A percentile compares a stretch with the other conserved stretches of the same genome.
phyloP scores from a whole-genome alignment of 2,329 filamentous ascomycete species.

The Fusarium temperatum region DNA sequence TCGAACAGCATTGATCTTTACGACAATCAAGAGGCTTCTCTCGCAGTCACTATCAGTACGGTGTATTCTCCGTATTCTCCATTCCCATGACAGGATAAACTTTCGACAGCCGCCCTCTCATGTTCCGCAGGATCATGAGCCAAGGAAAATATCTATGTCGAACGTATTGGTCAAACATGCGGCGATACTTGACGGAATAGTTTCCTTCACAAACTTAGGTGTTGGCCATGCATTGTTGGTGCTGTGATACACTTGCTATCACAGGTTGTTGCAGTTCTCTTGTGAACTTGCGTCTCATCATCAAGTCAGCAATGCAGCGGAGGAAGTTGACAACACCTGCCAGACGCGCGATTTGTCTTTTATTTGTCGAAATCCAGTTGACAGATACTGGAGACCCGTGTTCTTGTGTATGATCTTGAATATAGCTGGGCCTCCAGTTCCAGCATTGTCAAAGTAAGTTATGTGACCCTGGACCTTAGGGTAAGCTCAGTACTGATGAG shows the following conservation, averaged over 20 bases:
- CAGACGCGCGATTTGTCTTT: conserved; percentile 55
- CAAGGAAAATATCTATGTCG: neutral
- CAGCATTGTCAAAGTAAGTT: conserved; percentile 71
- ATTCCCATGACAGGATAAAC: neutral
- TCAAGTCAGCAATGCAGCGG: conserved; percentile 36
- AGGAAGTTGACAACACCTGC: conserved; percentile 42
- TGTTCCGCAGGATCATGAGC: neutral
- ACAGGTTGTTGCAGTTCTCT: conserved; percentile 69
- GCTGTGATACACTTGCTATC: conserved; percentile 72
- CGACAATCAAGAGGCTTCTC: too few species aligned
- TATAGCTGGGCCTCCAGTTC: conserved; percentile 75
- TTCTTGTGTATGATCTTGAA: conserved; percentile 69
- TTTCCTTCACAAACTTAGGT: too few species aligned
- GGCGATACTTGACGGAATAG: neutral
- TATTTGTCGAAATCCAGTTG: conserved; percentile 62
- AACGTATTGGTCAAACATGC: too few species aligned
- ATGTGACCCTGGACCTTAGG: neutral
- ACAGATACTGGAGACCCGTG: conserved; percentile 59
- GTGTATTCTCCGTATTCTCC: neutral
- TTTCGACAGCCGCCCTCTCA: neutral
- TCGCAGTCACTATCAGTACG: too few species aligned
- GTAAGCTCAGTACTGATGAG: neutral
- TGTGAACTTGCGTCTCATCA: conserved; percentile 70
- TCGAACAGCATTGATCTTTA: neutral
- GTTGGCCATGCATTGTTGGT: conserved; percentile 59